Percentiles rank a stretch among this genome's conserved stretches.
These are phyloP conservation scores for Phyllostachys edulis DNA, from an alignment of 176 grass and related monocot species.

Conservation along the genomic window DNA sequence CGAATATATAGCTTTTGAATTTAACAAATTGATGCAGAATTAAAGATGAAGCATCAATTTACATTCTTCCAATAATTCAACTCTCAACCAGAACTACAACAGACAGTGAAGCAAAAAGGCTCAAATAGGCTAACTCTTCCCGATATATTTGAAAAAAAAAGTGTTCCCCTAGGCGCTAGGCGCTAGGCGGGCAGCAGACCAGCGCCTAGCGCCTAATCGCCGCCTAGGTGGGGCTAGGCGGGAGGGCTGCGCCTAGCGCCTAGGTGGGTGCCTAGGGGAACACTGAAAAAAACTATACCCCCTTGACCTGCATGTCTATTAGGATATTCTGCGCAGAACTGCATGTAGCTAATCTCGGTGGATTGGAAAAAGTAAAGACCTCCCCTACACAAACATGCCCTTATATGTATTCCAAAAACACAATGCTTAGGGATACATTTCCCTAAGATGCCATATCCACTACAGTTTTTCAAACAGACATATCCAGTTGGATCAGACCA, in stretches of 20 bases:
- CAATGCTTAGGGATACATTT: background rate
- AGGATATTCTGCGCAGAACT: background rate
- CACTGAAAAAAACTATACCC: background rate
- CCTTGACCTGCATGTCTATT: background rate
- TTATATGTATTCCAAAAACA: background rate
- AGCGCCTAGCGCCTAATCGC: too few species aligned
- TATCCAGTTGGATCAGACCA: background rate
- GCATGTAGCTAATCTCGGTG: background rate
- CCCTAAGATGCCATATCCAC: background rate
- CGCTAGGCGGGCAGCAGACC: too few species aligned
- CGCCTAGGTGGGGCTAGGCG: too few species aligned
- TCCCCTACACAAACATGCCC: background rate
- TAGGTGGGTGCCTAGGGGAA: too few species aligned
- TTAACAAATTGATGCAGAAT: background rate
- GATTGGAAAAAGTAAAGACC: background rate
- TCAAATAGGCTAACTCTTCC: background rate
- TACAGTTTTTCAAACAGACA: background rate
- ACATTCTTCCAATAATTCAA: background rate
- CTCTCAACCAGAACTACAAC: slow-evolving; percentile 11
- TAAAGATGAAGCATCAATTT: slow-evolving; percentile 14
- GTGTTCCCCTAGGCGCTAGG: too few species aligned
- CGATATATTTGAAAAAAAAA: background rate
- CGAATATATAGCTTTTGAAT: background rate
- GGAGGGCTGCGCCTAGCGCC: too few species aligned
- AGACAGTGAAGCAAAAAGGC: background rate